Conservation (phyloP, 164 flowering plant species). For the Nelumbo lutea region DNA sequence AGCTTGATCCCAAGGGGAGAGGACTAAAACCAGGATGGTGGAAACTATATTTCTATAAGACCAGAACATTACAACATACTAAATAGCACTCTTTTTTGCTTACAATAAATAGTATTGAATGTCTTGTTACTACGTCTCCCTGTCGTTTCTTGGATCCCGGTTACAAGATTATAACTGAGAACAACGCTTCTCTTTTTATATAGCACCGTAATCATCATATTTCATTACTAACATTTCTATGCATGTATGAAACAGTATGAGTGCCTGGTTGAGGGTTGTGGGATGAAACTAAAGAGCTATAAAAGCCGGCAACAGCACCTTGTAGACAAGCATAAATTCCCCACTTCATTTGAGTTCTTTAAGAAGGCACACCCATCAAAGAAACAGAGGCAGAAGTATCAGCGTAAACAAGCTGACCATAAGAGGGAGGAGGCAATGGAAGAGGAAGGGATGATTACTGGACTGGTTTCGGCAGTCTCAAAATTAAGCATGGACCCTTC, state of each 20-base stretch:
- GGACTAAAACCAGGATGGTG: too few relatives aligned
- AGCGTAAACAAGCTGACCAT: conserved; percentile 30
- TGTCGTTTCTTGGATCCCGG: not conserved
- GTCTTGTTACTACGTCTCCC: too few relatives aligned
- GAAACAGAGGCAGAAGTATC: conserved; percentile 63
- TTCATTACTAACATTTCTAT: not conserved
- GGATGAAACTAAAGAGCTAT: conserved; percentile 72
- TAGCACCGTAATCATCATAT: not conserved
- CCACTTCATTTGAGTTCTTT: conserved; percentile 74
- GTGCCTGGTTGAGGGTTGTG: conserved; percentile 94
- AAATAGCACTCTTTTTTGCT: not conserved
- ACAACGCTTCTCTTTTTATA: not conserved
- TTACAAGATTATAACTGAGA: not conserved
- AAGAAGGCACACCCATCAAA: conserved; percentile 71
- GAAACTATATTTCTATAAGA: too few relatives aligned
- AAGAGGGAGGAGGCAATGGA: conserved; percentile 56
- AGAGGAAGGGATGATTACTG: conserved; percentile 54
- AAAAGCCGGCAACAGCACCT: conserved; percentile 83
- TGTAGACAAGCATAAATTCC: conserved; percentile 84
- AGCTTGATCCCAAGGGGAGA: not conserved
- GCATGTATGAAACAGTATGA: conserved; percentile 55
- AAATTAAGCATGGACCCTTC: conserved; percentile 71
- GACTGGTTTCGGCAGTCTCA: conserved; percentile 74
- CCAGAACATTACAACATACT: not conserved
- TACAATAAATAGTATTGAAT: not conserved